Evolutionary conservation across 352 stramenopile species (phyloP).

Genomic region (Globisporangium nodosum): DNA sequence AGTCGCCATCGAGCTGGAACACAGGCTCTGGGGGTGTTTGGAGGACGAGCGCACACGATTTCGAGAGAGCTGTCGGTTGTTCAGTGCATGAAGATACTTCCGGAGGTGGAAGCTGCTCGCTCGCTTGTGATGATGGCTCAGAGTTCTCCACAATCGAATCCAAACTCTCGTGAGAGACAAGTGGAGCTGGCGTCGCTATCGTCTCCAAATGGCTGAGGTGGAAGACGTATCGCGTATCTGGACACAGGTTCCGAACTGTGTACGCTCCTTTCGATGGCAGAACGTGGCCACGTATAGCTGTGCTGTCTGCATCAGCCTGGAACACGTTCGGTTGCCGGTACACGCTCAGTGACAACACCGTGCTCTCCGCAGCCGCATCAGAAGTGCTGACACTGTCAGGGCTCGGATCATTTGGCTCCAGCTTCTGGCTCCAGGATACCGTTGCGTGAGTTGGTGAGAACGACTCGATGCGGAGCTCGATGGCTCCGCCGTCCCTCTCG

Average conservation of each 20-base stretch:
- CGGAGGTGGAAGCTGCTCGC: not conserved
- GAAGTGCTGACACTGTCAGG: not conserved
- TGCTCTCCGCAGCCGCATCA: not conserved
- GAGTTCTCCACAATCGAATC: not conserved
- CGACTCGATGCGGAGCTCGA: slow-evolving; percentile 12
- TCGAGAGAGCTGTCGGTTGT: not conserved
- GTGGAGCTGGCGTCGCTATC: not conserved
- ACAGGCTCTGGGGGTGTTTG: slow-evolving; percentile 52
- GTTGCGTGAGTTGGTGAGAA: slow-evolving; percentile 29
- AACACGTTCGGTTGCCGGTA: not conserved
- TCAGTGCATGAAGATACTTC: not conserved
- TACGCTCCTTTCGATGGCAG: slow-evolving; percentile 31
- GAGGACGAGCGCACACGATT: slow-evolving; percentile 20
- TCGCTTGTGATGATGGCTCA: not conserved
- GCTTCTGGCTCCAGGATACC: slow-evolving; percentile 22
- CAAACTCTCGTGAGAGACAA: too few relatives aligned
- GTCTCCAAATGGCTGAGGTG: slow-evolving; percentile 18
- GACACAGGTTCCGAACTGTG: slow-evolving; percentile 31
- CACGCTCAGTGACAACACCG: slow-evolving; percentile 7
- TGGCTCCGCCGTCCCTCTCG: not conserved
- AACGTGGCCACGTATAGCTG: slow-evolving; percentile 5
- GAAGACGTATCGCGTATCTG: slow-evolving; percentile 43
- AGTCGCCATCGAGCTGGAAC: slow-evolving; percentile 63
- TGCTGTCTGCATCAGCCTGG: not conserved
- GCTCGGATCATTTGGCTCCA: not conserved